These are phyloP conservation scores for Austroboletus novae-zelandiae DNA, from an alignment of 1,284 basidiomycete species.

Conservation along the genomic window DNA sequence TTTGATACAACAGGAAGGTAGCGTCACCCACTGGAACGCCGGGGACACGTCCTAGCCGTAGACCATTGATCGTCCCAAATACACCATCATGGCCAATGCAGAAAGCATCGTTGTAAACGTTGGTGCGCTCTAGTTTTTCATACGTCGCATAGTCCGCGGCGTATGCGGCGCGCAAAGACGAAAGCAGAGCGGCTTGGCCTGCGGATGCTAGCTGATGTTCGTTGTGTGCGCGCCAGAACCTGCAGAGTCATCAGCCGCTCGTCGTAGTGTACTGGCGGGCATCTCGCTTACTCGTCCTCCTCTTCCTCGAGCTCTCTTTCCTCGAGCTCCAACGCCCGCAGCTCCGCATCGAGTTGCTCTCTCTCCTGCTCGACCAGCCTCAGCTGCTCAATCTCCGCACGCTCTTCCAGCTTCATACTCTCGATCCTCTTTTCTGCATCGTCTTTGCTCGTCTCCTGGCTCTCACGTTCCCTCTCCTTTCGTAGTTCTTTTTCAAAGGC, in stretches of 20 bases:
- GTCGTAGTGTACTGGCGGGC: not conserved
- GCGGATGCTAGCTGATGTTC: conserved; percentile 63
- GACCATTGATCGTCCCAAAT: conserved; percentile 95
- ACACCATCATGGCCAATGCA: conserved; percentile 95
- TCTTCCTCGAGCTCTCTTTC: conserved; percentile 75
- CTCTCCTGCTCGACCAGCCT: conserved; percentile 73
- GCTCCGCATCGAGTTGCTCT: conserved; percentile 70
- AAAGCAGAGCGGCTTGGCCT: conserved; percentile 66
- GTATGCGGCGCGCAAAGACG: conserved; percentile 73
- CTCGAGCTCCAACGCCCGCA: conserved; percentile 68
- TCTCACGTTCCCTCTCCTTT: conserved; percentile 69
- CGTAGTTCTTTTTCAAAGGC: conserved; percentile 86
- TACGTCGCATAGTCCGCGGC: conserved; percentile 72
- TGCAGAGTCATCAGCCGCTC: conserved; percentile 31
- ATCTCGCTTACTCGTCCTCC: conserved; percentile 67
- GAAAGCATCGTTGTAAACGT: conserved; percentile 98
- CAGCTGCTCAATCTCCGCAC: conserved; percentile 67
- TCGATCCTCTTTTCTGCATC: conserved; percentile 72
- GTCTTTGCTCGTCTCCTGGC: conserved; percentile 55
- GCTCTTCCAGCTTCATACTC: conserved; percentile 74
- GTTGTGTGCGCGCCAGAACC: conserved; percentile 84
- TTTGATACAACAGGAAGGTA: conserved; percentile 2
- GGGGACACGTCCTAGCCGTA: conserved; percentile 86
- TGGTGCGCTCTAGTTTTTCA: conserved; percentile 87
- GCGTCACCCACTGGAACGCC: conserved; percentile 58